Evolutionary conservation across 345 rosid species (phyloP).

Genomic region (Gossypium australe): DNA sequence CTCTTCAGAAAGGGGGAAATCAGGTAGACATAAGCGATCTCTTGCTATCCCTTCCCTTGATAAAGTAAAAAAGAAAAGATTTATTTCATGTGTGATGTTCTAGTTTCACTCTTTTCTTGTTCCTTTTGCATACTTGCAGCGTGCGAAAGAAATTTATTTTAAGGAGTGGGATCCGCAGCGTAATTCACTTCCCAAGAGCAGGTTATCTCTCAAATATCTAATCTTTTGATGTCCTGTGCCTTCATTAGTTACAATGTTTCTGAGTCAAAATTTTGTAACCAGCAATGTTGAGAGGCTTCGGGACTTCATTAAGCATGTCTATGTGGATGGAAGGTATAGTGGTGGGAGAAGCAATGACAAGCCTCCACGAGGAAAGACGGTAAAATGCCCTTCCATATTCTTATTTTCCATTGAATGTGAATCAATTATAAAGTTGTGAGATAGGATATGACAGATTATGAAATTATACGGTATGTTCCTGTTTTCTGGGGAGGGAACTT

Average conservation of each 20-base stretch:
- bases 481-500: not conserved
- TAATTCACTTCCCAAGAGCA: slow-evolving; percentile 69
- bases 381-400: slow-evolving; percentile 14
- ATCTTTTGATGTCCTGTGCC: not conserved
- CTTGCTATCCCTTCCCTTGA: not conserved
- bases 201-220: slow-evolving; percentile 35
- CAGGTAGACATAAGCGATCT: slow-evolving; percentile 41
- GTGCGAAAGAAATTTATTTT: slow-evolving; percentile 73
- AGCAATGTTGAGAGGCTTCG: slow-evolving; percentile 84
- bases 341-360: slow-evolving; percentile 72
- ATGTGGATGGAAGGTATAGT: slow-evolving; percentile 25
- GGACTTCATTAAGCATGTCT: slow-evolving; percentile 83
- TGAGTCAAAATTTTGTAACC: slow-evolving; percentile 28
- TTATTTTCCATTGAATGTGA: not conserved
- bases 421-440: not conserved
- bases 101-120: slow-evolving; percentile 5
- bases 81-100: not conserved
- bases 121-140: slow-evolving; percentile 35
- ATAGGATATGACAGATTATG: not conserved
- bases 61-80: not conserved
- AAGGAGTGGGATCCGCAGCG: slow-evolving; percentile 87
- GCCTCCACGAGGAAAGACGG: slow-evolving; percentile 71
- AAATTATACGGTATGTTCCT: not conserved
- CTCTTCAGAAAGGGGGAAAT: slow-evolving; percentile 93
- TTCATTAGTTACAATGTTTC: slow-evolving; percentile 10